A percentile compares a stretch with the other conserved stretches of the same genome.
phyloP scores from a whole-genome alignment of 2,329 filamentous ascomycete genomes.

The Metarhizium brunneum region DNA sequence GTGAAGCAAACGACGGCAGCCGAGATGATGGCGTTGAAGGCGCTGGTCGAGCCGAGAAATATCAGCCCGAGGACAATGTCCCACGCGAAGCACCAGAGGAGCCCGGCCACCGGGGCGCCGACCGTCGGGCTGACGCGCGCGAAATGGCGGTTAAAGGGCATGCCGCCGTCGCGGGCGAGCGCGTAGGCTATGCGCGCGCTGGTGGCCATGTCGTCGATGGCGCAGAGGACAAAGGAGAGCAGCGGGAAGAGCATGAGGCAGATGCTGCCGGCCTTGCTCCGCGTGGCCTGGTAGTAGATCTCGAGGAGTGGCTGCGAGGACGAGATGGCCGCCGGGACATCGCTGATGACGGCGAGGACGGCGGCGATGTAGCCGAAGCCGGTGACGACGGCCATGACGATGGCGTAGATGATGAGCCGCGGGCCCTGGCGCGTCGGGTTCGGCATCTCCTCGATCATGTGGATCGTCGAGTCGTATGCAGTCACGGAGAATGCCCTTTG shows the following conservation, averaged over 20 bases:
- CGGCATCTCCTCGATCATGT: slow-evolving; percentile 47
- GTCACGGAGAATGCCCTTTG: neutral
- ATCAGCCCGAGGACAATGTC: slow-evolving; percentile 61
- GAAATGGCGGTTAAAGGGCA: slow-evolving; percentile 52
- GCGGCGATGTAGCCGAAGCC: slow-evolving; percentile 53
- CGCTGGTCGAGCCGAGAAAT: slow-evolving; percentile 58
- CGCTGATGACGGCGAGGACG: slow-evolving; percentile 52
- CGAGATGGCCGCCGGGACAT: slow-evolving; percentile 45
- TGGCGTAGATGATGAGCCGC: slow-evolving; percentile 56
- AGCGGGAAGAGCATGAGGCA: slow-evolving; percentile 58
- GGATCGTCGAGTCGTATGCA: slow-evolving; percentile 38
- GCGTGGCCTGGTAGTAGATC: slow-evolving; percentile 55
- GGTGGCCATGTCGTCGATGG: slow-evolving; percentile 56
- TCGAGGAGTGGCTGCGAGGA: slow-evolving; percentile 47
- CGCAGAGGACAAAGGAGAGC: slow-evolving; percentile 54
- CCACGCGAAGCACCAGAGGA: slow-evolving; percentile 49
- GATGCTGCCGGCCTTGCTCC: slow-evolving; percentile 51
- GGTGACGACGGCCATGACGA: slow-evolving; percentile 51
- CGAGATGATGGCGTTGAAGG: slow-evolving; percentile 64
- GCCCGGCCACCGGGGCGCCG: slow-evolving; percentile 56
- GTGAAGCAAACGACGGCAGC: slow-evolving; percentile 64
- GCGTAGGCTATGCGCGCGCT: slow-evolving; percentile 57
- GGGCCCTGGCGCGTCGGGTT: slow-evolving; percentile 47
- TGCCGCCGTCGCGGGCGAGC: slow-evolving; percentile 53
- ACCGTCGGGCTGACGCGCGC: slow-evolving; percentile 50